phyloP scores from a whole-genome alignment of 768 basidiomycete genomes.

The Trametes cingulata region DNA sequence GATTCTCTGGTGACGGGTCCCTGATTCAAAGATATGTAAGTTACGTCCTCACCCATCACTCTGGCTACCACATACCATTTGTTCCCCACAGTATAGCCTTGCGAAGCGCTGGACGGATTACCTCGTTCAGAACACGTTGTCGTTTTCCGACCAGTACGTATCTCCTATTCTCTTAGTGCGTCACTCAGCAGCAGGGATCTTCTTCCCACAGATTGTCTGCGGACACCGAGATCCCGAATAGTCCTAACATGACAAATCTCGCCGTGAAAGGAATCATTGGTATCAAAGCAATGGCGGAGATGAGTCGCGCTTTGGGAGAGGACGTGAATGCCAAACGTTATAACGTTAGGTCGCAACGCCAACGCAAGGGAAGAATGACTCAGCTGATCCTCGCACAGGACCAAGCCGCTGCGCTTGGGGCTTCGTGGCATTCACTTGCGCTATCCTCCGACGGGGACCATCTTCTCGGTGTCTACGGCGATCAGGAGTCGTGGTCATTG shows the following conservation, averaged over 20 bases:
- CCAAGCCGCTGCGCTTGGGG: neutral
- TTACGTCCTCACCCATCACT: neutral
- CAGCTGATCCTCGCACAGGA: neutral
- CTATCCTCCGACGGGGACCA: conserved; percentile 2
- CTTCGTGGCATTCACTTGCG: conserved; percentile 14
- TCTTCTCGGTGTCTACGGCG: conserved; percentile 6
- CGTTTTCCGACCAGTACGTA: conserved; percentile 10
- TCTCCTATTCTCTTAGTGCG: neutral
- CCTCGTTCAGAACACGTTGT: conserved; percentile 21
- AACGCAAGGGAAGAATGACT: too few species aligned
- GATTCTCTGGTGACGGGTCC: conserved; percentile 29
- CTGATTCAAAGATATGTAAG: conserved; percentile 20
- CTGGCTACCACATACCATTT: neutral
- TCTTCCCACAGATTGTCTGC: conserved; percentile 4
- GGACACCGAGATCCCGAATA: conserved; percentile 2
- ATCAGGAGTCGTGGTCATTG: conserved; percentile 15
- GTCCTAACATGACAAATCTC: conserved; percentile 26
- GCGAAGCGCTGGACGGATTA: conserved; percentile 28
- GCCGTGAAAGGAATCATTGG: conserved; percentile 28
- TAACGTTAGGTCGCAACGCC: conserved; percentile 4
- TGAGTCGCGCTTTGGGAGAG: conserved; percentile 15
- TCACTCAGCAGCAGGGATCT: too few species aligned
- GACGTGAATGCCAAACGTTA: conserved; percentile 14
- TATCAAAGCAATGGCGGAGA: conserved; percentile 26
- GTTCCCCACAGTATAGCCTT: conserved; percentile 28